Percentiles rank a stretch among this genome's conserved stretches.
phyloP scores from a whole-genome alignment of 257 asterid genomes.

The Penstemon barbatus region DNA sequence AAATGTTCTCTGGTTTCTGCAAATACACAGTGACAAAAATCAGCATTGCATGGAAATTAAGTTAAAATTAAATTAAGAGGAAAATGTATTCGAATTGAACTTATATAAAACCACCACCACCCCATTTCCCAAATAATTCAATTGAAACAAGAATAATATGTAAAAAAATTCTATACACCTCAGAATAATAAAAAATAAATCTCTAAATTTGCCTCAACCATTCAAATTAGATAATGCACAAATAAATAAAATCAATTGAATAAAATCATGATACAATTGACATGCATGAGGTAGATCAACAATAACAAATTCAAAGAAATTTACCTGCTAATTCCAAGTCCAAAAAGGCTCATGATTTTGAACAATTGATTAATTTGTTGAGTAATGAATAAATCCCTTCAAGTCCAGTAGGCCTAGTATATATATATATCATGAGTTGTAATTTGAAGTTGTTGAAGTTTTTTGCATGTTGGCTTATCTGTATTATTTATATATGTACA shows the following conservation, averaged over 20 bases:
- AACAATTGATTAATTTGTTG: neutral
- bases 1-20: constrained; percentile 49
- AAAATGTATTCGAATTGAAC: neutral
- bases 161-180: neutral
- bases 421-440: neutral
- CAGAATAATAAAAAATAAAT: neutral
- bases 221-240: neutral
- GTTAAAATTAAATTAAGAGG: neutral
- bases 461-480: constrained; percentile 31
- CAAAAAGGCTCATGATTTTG: constrained; percentile 47
- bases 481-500: constrained; percentile 24
- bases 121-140: neutral
- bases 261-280: constrained; percentile 20
- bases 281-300: constrained; percentile 33
- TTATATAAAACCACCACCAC: neutral
- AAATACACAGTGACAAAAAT: neutral
- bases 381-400: constrained; percentile 3
- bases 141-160: neutral
- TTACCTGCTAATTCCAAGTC: constrained; percentile 51
- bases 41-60: neutral
- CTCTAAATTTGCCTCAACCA: neutral
- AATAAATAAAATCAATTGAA: neutral
- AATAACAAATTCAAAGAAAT: neutral
- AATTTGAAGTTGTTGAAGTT: constrained; percentile 15
- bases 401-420: neutral